A percentile compares a stretch with the other conserved stretches of the same genome.
phyloP scores from a whole-genome alignment of 108 stramenopile species.

The Bacterosira constricta region DNA sequence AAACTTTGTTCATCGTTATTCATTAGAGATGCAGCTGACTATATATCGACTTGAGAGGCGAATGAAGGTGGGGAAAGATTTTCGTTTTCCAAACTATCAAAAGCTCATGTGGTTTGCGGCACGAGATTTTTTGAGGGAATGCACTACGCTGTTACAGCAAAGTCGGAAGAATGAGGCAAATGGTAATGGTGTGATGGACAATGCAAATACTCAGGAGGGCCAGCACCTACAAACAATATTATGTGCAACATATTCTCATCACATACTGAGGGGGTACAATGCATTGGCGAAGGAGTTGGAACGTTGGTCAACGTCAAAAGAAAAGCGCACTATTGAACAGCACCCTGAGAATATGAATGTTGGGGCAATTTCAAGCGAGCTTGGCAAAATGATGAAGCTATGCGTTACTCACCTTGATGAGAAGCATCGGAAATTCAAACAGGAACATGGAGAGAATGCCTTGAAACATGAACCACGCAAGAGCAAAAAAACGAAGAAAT shows the following conservation, averaged over 20 bases:
- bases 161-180: neutral
- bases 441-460: neutral
- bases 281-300: slow-evolving; percentile 22
- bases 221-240: slow-evolving; percentile 5
- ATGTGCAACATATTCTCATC: slow-evolving; percentile 7
- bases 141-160: slow-evolving; percentile 2
- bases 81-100: slow-evolving; percentile 31
- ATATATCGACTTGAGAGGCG: slow-evolving; percentile 23
- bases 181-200: neutral
- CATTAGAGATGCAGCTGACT: slow-evolving; percentile 28
- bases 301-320: slow-evolving; percentile 24
- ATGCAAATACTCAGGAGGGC: neutral
- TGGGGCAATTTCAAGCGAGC: neutral
- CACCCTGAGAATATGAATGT: slow-evolving; percentile 30
- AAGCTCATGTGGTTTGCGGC: slow-evolving; percentile 35
- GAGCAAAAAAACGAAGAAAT: neutral
- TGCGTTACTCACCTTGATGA: slow-evolving; percentile 5
- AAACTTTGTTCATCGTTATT: slow-evolving; percentile 78
- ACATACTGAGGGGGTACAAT: slow-evolving; percentile 24
- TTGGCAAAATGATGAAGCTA: neutral
- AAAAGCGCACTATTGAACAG: slow-evolving; percentile 12
- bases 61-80: slow-evolving; percentile 26
- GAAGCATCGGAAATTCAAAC: neutral
- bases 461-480: neutral
- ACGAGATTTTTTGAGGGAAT: slow-evolving; percentile 21